Evolutionary conservation across 768 basidiomycete genomes (phyloP).

Genomic region (Lactifluus piperatus): DNA sequence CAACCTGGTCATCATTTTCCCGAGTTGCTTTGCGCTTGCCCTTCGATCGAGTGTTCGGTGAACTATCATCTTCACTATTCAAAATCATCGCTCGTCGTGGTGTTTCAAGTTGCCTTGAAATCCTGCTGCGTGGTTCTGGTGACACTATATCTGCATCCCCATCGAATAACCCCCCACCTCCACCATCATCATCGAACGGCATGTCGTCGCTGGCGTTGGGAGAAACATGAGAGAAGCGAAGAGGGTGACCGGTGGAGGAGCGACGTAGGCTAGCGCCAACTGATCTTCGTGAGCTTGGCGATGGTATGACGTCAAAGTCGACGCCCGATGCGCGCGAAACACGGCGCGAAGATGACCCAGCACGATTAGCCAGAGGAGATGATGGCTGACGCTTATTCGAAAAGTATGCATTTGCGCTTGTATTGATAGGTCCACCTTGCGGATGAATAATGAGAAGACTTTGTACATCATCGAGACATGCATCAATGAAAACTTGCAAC

Average conservation of each 20-base stretch:
- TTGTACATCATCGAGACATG: not conserved
- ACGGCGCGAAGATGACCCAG: slow-evolving; percentile 27
- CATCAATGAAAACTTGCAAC: slow-evolving; percentile 32
- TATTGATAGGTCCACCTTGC: slow-evolving; percentile 12
- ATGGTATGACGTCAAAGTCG: slow-evolving; percentile 31
- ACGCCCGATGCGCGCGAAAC: slow-evolving; percentile 26
- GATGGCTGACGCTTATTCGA: slow-evolving; percentile 22
- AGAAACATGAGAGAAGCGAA: slow-evolving; percentile 12
- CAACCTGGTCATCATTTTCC: slow-evolving; percentile 25
- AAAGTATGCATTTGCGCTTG: slow-evolving; percentile 28
- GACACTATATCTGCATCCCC: slow-evolving; percentile 27
- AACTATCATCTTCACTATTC: not conserved
- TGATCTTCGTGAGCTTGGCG: slow-evolving; percentile 25
- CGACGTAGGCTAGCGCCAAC: slow-evolving; percentile 18
- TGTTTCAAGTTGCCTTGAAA: not conserved
- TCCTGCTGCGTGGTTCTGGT: not conserved
- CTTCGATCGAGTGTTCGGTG: slow-evolving; percentile 21
- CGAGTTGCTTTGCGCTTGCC: slow-evolving; percentile 34
- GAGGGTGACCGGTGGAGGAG: slow-evolving; percentile 18
- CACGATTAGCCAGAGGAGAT: slow-evolving; percentile 27
- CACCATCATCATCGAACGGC: slow-evolving; percentile 18
- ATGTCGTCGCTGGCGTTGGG: slow-evolving; percentile 19
- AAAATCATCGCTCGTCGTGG: slow-evolving; percentile 1
- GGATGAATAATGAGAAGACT: not conserved
- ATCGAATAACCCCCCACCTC: slow-evolving; percentile 16